These are phyloP conservation scores for Kalanchoe fedtschenkoi DNA, from an alignment of 164 flowering plant species.

Conservation along the genomic window DNA sequence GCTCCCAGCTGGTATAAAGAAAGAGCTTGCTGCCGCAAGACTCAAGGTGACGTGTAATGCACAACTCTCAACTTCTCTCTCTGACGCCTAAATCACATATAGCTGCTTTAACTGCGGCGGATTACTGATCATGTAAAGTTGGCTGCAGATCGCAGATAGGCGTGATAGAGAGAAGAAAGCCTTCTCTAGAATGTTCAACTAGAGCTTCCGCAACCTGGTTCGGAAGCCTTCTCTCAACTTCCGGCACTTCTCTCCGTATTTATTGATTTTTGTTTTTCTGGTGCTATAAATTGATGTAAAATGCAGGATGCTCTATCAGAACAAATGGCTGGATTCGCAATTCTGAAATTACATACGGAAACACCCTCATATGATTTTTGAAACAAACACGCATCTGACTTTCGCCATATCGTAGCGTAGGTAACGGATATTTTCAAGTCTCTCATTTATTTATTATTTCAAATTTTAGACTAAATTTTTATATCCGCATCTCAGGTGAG, in stretches of 20 bases:
- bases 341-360: too few species aligned
- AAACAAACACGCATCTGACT: too few species aligned
- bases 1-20: slow-evolving; percentile 72
- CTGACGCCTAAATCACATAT: background rate
- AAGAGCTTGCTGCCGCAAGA: slow-evolving; percentile 62
- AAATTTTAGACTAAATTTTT: too few species aligned
- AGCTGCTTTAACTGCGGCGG: background rate
- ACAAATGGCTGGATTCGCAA: too few species aligned
- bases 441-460: too few species aligned
- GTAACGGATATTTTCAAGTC: too few species aligned
- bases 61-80: background rate
- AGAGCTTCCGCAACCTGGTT: background rate
- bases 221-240: background rate
- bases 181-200: slow-evolving; percentile 43
- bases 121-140: background rate
- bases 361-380: too few species aligned
- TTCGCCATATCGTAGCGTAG: too few species aligned
- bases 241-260: background rate
- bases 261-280: background rate
- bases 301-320: too few species aligned
- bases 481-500: too few species aligned
- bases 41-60: slow-evolving; percentile 42
- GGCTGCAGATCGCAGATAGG: slow-evolving; percentile 40
- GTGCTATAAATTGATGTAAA: too few species aligned
- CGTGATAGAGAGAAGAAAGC: slow-evolving; percentile 44